Evolutionary conservation across 1,284 basidiomycete species (phyloP), one percentile per base, ranked within the genome.

Genomic region (Cutaneotrichosporon arboriforme): DNA sequence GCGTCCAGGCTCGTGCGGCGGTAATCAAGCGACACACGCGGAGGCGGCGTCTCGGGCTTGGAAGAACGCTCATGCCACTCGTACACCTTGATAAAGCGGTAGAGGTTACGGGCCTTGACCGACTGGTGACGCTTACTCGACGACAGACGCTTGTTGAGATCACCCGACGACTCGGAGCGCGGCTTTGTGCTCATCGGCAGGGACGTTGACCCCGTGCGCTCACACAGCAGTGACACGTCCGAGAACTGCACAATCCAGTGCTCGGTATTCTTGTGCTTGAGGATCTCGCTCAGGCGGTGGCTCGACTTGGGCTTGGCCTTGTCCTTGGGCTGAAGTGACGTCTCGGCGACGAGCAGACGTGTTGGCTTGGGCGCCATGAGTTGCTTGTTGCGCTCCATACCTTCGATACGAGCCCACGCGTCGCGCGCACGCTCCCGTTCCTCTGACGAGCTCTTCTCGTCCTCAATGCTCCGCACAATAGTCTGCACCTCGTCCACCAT

Each of bases 401-500:
- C 93, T 55, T 97, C 94, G 43, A 98, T 97, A 13, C 94, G 84
- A 1, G 92, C 94, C 67, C 96, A 89, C 1, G 88, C 87, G 73
- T 98, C 94, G 14, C 92, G 80, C 4, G 91, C 92, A 78, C 86
- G 87, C 74, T 97, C 91, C 33, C 94, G 82, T 70, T 96, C 92
- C 72, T 97, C 94, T 73, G 88, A 89, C 69, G 88, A 86, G 48
- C 91, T 88, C 80, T 97, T 97, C 76, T 97, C 91, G 68, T 97
- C 92, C 74, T 98, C 94, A 55, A 98, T 97, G 52, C 86, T 89
- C 45, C 93, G 82, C 39, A 98, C 92, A 62, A 97, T 93, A 13
- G 82, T 84, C 76, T 98, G 93, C 14, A 98, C 90, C 70, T 97
- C 92, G 21, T 92, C 90, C 0, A 97, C 92, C 90, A 97, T 94